These are phyloP conservation scores for Aspergillus vadensis DNA, from an alignment of 2,329 filamentous ascomycete genomes.

Conservation along the genomic window DNA sequence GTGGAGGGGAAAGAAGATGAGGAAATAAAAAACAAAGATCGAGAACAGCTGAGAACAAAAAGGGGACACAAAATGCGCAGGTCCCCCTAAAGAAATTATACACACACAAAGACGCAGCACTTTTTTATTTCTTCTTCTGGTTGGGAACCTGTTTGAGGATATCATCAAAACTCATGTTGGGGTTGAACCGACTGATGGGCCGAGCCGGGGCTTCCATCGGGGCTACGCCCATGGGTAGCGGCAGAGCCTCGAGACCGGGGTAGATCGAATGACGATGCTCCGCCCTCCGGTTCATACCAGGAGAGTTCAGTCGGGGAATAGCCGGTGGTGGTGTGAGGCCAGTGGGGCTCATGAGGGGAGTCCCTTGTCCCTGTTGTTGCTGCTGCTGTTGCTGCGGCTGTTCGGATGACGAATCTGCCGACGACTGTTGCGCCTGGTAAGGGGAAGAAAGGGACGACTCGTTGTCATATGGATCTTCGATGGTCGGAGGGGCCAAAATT, in stretches of 20 bases:
- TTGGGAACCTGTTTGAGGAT: slow-evolving; percentile 47
- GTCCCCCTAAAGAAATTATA: slow-evolving; percentile 10
- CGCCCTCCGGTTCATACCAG: slow-evolving; percentile 30
- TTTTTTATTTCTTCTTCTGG: slow-evolving; percentile 38
- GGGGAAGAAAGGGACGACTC: slow-evolving; percentile 43
- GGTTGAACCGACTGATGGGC: slow-evolving; percentile 47
- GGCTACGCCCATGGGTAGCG: slow-evolving; percentile 45
- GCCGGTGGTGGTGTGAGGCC: slow-evolving; percentile 39
- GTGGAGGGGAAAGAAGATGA: neutral
- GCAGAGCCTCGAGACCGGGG: slow-evolving; percentile 48
- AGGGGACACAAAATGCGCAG: slow-evolving; percentile 12
- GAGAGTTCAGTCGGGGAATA: slow-evolving; percentile 39
- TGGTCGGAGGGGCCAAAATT: slow-evolving; percentile 34
- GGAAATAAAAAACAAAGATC: slow-evolving; percentile 10
- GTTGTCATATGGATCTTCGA: slow-evolving; percentile 40
- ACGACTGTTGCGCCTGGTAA: slow-evolving; percentile 41
- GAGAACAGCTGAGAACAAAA: slow-evolving; percentile 14
- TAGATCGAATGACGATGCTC: slow-evolving; percentile 49
- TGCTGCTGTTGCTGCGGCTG: slow-evolving; percentile 21
- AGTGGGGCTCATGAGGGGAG: slow-evolving; percentile 35
- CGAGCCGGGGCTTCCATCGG: slow-evolving; percentile 44
- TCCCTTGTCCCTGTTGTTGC: slow-evolving; percentile 22
- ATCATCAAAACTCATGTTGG: slow-evolving; percentile 53
- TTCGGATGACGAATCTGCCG: slow-evolving; percentile 40
- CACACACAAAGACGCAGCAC: slow-evolving; percentile 4